Evolutionary conservation across 805 yeast genomes (phyloP), one percentile per base, ranked within the genome.

Genomic region (Blastobotrys chiropterorum): DNA sequence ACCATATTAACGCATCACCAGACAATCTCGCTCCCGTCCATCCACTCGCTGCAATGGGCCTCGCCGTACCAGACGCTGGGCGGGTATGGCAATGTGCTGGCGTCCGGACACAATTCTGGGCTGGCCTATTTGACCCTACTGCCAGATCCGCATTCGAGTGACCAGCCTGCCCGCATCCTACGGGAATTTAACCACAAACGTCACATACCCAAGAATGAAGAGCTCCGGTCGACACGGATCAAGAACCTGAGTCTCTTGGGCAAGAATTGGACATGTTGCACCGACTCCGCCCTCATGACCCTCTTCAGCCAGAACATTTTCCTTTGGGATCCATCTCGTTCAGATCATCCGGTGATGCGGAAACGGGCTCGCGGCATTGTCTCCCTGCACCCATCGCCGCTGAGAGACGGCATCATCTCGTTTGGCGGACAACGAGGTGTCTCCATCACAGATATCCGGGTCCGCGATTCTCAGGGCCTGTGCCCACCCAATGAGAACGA

Each of bases 181-280:
- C 85, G 82, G 63, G 72, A 95, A 39, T 90, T 83, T 71, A 87
- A 87, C 66, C 97, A 90, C 69, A 71, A 76, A 48, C 83, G 82
- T 58, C 90, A 83, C 62, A 65, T 86, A 7, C 44, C 46, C 7
- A 48, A 48, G 15, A 50, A 66, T 64, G 44, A 34, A 13, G 30
- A 52, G 4, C 44, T 58, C 16, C 51, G 47, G 11, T 55, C 64
- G 15, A 49, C 65, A 56, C 55, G 71, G 1, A 67, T 75, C 42
- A 61, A 65, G 40, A 62, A 69, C 47, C 53, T 79, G 14, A 69
- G 65, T 15, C 59, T 75, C 14, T 65, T 79, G 0, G 67, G 72
- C 21, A 53, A 62, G 13, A 53, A 59, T n/a, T 78, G 82, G 81
- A 57, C 71, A 2, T 73, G 77, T 45, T 67, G 71, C 11, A 62